phyloP scores from a whole-genome alignment of 441 rosid species.

The Melastoma candidum region DNA sequence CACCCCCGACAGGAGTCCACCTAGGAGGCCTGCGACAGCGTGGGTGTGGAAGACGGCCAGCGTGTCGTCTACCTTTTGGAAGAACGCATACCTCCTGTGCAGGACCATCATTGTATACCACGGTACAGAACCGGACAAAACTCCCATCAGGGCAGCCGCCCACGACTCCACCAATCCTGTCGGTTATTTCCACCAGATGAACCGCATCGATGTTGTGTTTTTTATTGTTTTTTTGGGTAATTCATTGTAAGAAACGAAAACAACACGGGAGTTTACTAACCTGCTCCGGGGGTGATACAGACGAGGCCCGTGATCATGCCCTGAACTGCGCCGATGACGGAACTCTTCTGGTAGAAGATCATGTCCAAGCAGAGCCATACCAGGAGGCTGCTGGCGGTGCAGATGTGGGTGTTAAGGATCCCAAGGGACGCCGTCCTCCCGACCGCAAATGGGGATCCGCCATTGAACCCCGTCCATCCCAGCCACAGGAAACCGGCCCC shows the following conservation, averaged over 20 bases:
- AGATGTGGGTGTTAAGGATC: conserved; percentile 43
- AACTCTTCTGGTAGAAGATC: conserved; percentile 29
- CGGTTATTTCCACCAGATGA: neutral
- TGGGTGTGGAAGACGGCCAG: conserved; percentile 60
- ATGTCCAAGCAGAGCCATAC: conserved; percentile 38
- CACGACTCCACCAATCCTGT: conserved; percentile 48
- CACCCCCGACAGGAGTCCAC: conserved; percentile 46
- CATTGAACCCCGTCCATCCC: conserved; percentile 72
- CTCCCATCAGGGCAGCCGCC: conserved; percentile 51
- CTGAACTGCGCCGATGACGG: conserved; percentile 40
- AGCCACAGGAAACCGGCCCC: conserved; percentile 61
- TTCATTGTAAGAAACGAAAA: no score
- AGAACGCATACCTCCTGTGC: conserved; percentile 37
- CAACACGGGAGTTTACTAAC: conserved; percentile 11
- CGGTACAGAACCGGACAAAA: conserved; percentile 31
- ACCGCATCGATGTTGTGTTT: neutral
- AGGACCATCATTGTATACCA: conserved; percentile 64
- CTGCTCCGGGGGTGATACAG: conserved; percentile 61
- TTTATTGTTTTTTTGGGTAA: neutral
- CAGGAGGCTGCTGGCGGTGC: conserved; percentile 41
- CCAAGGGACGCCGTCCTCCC: conserved; percentile 33
- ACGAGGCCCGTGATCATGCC: conserved; percentile 70
- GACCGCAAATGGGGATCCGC: conserved; percentile 41
- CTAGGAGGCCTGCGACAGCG: conserved; percentile 48
- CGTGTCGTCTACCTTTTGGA: conserved; percentile 58